These are phyloP conservation scores for Talaromyces sp. DNA, from an alignment of 2,329 filamentous ascomycete genomes.

Conservation along the genomic window DNA sequence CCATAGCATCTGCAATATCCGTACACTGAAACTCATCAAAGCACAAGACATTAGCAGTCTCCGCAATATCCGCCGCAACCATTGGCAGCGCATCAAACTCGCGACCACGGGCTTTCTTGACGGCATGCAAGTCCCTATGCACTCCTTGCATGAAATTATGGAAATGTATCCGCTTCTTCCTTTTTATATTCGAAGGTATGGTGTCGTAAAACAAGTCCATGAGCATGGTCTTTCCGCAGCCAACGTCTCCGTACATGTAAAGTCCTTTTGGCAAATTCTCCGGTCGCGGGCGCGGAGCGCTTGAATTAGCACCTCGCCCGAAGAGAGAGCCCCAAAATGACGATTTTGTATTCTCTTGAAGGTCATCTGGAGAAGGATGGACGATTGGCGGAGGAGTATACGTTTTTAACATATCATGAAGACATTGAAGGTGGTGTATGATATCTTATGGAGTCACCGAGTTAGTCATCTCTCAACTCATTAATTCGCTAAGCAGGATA, in stretches of 20 bases:
- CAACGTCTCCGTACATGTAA: slow-evolving; percentile 95
- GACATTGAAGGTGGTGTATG: slow-evolving; percentile 81
- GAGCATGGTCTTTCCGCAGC: slow-evolving; percentile 97
- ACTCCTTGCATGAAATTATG: slow-evolving; percentile 99
- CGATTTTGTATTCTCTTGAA: slow-evolving; percentile 52
- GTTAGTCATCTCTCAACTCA: not conserved
- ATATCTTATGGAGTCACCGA: slow-evolving; percentile 59
- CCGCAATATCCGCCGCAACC: slow-evolving; percentile 90
- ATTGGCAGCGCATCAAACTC: slow-evolving; percentile 89
- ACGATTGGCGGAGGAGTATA: slow-evolving; percentile 73
- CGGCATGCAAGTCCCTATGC: slow-evolving; percentile 81
- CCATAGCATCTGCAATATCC: slow-evolving; percentile 98
- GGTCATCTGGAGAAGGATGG: slow-evolving; percentile 72
- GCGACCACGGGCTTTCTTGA: slow-evolving; percentile 84
- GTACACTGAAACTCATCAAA: slow-evolving; percentile 99
- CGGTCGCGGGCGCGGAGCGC: slow-evolving; percentile 38
- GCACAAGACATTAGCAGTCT: slow-evolving; percentile 79
- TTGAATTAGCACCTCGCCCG: slow-evolving; percentile 23
- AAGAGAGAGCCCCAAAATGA: slow-evolving; percentile 53
- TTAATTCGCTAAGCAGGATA: not conserved
- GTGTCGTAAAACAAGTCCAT: slow-evolving; percentile 99
- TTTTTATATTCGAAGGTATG: slow-evolving; percentile 70
- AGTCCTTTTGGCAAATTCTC: slow-evolving; percentile 78
- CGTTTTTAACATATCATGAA: slow-evolving; percentile 74
- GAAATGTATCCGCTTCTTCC: slow-evolving; percentile 93